Evolutionary conservation across 345 rosid genomes (phyloP).

Genomic region (Sisymbrium irio): DNA sequence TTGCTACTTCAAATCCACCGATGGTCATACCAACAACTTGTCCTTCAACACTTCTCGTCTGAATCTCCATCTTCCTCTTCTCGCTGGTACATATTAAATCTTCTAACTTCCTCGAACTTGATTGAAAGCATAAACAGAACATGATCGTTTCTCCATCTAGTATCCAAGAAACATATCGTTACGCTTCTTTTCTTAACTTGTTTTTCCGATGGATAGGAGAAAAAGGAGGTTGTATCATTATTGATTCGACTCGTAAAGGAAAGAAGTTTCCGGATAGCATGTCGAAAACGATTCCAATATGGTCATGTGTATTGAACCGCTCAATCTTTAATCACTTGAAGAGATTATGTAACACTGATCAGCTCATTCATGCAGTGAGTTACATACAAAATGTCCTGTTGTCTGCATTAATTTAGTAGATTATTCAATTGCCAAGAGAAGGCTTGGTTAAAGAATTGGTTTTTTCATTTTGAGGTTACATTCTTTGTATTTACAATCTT

Average conservation of each 20-base stretch:
- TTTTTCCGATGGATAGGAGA: constrained; percentile 54
- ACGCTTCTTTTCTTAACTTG: not conserved
- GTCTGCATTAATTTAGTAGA: not conserved
- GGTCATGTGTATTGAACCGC: constrained; percentile 83
- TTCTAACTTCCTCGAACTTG: no score
- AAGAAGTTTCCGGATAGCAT: constrained; percentile 95
- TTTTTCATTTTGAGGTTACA: not conserved
- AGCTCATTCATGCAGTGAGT: constrained; percentile 44
- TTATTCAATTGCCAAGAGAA: not conserved
- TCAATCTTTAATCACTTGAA: constrained; percentile 45
- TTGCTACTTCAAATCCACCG: constrained; percentile 98
- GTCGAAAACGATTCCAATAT: constrained; percentile 95
- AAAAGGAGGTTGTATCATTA: constrained; percentile 83
- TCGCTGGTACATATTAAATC: constrained; percentile 42
- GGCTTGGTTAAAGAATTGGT: not conserved
- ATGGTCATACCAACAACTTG: constrained; percentile 85
- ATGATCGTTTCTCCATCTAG: not conserved
- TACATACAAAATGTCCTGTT: not conserved
- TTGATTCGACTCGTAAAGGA: constrained; percentile 88
- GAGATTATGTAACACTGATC: constrained; percentile 30
- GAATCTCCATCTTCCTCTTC: constrained; percentile 76
- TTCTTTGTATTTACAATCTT: not conserved
- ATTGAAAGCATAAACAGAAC: not conserved
- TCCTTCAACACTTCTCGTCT: constrained; percentile 85
- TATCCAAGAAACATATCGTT: not conserved